phyloP scores from a whole-genome alignment of 306 rosid species.

The Quercus suber region DNA sequence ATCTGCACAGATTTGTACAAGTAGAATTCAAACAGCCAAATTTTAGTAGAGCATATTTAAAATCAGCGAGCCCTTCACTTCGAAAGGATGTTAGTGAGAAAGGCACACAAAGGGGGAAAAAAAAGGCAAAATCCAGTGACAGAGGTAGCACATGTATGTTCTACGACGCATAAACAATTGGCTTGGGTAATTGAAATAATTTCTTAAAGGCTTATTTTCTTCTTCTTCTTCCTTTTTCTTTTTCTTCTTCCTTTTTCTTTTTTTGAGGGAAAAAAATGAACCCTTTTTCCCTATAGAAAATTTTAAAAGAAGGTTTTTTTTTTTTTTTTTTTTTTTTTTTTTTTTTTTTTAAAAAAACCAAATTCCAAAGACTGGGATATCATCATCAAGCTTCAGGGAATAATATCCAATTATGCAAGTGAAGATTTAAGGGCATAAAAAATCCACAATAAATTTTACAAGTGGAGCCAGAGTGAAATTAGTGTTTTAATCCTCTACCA shows the following conservation, averaged over 20 bases:
- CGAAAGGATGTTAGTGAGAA: not conserved
- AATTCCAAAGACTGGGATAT: not conserved
- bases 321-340: too few relatives aligned
- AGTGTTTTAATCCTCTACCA: not conserved
- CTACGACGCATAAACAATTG: not conserved
- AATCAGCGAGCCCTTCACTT: not conserved
- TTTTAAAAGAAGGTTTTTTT: not conserved
- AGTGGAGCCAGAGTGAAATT: not conserved
- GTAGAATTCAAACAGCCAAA: not conserved
- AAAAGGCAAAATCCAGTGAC: slow-evolving; percentile 8
- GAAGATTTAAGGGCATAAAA: not conserved
- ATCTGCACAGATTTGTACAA: slow-evolving; percentile 4
- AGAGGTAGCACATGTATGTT: slow-evolving; percentile 6
- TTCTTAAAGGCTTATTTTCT: not conserved
- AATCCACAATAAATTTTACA: not conserved
- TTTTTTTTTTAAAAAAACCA: too few relatives aligned
- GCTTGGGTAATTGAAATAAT: not conserved
- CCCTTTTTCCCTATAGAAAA: not conserved
- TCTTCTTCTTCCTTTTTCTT: not conserved
- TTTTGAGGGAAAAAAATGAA: not conserved
- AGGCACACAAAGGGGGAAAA: not conserved
- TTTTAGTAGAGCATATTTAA: not conserved
- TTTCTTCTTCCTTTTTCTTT: not conserved
- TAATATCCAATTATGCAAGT: not conserved
- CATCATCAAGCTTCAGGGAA: not conserved